phyloP scores from a whole-genome alignment of 345 rosid species.

The Nasturtium officinale region DNA sequence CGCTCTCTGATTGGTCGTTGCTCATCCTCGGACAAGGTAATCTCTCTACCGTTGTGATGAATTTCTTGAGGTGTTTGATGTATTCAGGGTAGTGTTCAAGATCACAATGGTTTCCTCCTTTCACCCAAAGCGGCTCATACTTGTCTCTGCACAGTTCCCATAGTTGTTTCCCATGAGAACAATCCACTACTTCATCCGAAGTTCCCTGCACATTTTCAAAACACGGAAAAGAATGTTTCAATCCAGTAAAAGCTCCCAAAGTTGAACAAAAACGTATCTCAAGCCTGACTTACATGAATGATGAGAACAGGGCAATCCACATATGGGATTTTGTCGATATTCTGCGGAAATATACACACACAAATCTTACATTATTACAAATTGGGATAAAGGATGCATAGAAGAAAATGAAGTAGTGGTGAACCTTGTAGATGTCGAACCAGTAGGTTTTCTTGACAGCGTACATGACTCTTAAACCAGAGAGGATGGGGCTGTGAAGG shows the following conservation, averaged over 20 bases:
- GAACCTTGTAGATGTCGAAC: conserved; percentile 97
- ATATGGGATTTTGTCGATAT: conserved; percentile 90
- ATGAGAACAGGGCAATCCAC: conserved; percentile 90
- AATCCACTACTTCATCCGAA: conserved; percentile 91
- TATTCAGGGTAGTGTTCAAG: conserved; percentile 87
- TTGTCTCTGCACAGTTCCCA: conserved; percentile 95
- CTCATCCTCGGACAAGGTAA: conserved; percentile 59
- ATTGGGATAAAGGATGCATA: neutral
- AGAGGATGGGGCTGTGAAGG: conserved; percentile 93
- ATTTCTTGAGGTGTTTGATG: conserved; percentile 90
- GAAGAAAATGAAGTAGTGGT: neutral
- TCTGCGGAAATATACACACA: conserved; percentile 52
- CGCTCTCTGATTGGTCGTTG: conserved; percentile 50
- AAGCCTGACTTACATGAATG: conserved; percentile 74
- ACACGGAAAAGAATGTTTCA: too few species aligned
- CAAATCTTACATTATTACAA: neutral
- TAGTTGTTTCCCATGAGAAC: conserved; percentile 91
- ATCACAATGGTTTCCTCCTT: conserved; percentile 94
- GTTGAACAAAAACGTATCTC: neutral
- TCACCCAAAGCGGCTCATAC: conserved; percentile 92
- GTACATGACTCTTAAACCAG: conserved; percentile 96
- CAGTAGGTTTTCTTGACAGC: conserved; percentile 92
- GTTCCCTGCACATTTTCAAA: conserved; percentile 62
- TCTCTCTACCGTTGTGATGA: conserved; percentile 77
- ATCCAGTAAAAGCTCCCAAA: neutral